A percentile compares a stretch with the other conserved stretches of the same genome.
phyloP scores from a whole-genome alignment of 2,329 filamentous ascomycete species.

The Monosporascus sp. region DNA sequence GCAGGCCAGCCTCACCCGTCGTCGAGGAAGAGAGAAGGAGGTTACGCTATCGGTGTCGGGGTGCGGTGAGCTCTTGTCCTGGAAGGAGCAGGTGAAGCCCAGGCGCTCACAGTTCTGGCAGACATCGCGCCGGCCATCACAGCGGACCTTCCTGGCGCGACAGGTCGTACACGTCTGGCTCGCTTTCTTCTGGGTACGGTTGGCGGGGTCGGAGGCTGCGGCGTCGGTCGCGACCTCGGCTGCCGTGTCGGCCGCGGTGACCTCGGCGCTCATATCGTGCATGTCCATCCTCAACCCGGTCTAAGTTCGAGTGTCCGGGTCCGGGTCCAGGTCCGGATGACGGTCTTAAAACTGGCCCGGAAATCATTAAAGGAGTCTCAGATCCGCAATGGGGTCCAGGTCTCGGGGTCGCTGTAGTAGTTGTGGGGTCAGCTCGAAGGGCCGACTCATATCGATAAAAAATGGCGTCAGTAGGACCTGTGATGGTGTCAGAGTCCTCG shows the following conservation, averaged over 20 bases:
- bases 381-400: not conserved
- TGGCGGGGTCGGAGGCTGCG: conserved; percentile 26
- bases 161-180: conserved; percentile 48
- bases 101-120: conserved; percentile 56
- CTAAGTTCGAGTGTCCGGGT: not conserved
- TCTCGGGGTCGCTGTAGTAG: not conserved
- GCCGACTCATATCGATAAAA: not conserved
- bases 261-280: conserved; percentile 31
- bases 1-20: conserved; percentile 52
- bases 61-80: conserved; percentile 36
- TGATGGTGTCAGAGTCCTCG: too few species aligned
- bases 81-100: conserved; percentile 53
- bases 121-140: conserved; percentile 47
- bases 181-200: conserved; percentile 27
- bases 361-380: not conserved
- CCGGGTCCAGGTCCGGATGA: not conserved
- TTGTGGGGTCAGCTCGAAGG: not conserved
- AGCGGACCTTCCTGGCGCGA: conserved; percentile 53
- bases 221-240: conserved; percentile 29
- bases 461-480: too few species aligned
- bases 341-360: not conserved
- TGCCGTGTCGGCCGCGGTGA: conserved; percentile 27
- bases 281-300: conserved; percentile 24
- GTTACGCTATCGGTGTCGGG: conserved; percentile 30
- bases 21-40: conserved; percentile 41